Evolutionary conservation across 2,329 filamentous ascomycete species (phyloP), one percentile per base, ranked within the genome.

Genomic region (Pseudogymnoascus sp.): DNA sequence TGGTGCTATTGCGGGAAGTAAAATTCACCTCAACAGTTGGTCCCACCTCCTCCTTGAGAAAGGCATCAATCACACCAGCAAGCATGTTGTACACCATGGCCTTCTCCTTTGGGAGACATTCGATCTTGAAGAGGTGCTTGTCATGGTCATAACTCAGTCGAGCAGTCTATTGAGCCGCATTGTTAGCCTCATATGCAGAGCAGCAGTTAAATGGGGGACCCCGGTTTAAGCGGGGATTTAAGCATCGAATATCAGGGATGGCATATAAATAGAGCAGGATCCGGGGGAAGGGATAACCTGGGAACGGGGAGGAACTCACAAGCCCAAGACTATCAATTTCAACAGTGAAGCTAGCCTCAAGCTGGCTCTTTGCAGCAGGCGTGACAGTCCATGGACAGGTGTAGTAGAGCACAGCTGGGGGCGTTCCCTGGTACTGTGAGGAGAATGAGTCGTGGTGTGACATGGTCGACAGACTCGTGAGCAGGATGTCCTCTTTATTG

Each of bases 91-190:
- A 33, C 10, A 56, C 50, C n/a, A 56, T 33, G 1, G 29, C 29
- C n/a, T 56, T 33, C 29, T 56, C 50, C 5, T 19, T 8, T 11
- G 26, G 29, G 11, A 33, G 50, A 7, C 50, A 56, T 10, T 56
- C 50, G 29, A 56, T 56, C 50, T 56, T 56, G 29, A 56, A 56
- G 16, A 56, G 19, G 29, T 56, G 50, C n/a, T 56, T 56, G 16
- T 56, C 50, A 56, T 56, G 50, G 29, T 56, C 29, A n/a, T 56
- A 56, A 29, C 50, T 56, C 1, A 56, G 50, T 21, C 26, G 50
- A 13, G 50, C 29, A 33, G 26, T 21, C 50, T 56, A 11, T 19
- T 4, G 33, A 6, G 50, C 4, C 50, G 2, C 29, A 19, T 21
- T 7, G 29, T 56, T 56, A 56, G 50, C 13, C 29, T 33, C 16